phyloP scores from a whole-genome alignment of 352 stramenopile species.

The Phytopythium litorale region DNA sequence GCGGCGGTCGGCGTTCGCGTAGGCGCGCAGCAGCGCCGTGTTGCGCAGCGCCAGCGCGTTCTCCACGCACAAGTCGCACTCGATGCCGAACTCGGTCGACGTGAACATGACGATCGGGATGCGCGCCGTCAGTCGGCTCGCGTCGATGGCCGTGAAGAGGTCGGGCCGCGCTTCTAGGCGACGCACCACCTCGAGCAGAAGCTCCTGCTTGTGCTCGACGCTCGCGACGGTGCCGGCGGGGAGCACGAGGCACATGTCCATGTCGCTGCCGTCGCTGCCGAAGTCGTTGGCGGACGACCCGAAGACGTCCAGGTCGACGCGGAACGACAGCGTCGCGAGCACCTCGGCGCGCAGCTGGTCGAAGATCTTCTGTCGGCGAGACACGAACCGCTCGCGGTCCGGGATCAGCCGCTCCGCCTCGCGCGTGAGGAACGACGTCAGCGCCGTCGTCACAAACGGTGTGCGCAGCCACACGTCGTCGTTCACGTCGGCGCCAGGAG shows the following conservation, averaged over 20 bases:
- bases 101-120: constrained; percentile 99
- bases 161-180: constrained; percentile 53
- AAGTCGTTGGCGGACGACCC: constrained; percentile 97
- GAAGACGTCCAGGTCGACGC: constrained; percentile 87
- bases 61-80: constrained; percentile 90
- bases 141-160: constrained; percentile 68
- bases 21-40: constrained; percentile 93
- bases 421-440: constrained; percentile 49
- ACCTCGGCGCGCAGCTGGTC: constrained; percentile 58
- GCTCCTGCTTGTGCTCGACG: constrained; percentile 63
- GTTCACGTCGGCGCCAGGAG: background rate
- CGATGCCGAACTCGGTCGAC: constrained; percentile 62
- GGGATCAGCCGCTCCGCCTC: constrained; percentile 60
- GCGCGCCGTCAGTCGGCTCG: constrained; percentile 88
- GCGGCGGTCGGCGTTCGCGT: constrained; percentile 78
- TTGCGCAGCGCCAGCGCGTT: constrained; percentile 98
- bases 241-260: constrained; percentile 93
- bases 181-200: constrained; percentile 57
- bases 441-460: constrained; percentile 33
- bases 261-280: constrained; percentile 88
- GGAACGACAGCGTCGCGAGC: constrained; percentile 46
- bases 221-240: constrained; percentile 15
- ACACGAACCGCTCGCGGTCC: constrained; percentile 51
- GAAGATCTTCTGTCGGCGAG: constrained; percentile 63
- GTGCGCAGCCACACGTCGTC: constrained; percentile 23